A percentile compares a stretch with the other conserved stretches of the same genome.
phyloP scores from a whole-genome alignment of 768 basidiomycete species.

The Naganishia vaughanmartiniae region DNA sequence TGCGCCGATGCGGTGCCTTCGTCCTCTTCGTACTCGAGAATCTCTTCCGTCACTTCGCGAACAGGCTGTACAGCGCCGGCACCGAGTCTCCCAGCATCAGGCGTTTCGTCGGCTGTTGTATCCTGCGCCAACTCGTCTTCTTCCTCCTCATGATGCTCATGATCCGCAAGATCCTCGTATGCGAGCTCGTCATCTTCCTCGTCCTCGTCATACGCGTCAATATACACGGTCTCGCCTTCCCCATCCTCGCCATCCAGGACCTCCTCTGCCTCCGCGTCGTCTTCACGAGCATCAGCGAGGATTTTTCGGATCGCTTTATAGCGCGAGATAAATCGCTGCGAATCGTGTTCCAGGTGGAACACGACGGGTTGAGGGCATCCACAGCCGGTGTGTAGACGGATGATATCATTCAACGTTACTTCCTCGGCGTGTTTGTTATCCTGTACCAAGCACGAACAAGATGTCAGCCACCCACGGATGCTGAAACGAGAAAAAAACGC shows the following conservation, averaged over 20 bases:
- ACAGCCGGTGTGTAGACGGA: constrained; percentile 12
- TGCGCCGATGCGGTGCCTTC: not conserved
- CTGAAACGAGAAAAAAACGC: not conserved
- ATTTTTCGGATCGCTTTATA: constrained; percentile 18
- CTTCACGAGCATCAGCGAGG: constrained; percentile 11
- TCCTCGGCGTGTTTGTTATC: constrained; percentile 28
- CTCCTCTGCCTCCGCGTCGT: constrained; percentile 27
- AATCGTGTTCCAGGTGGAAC: constrained; percentile 10
- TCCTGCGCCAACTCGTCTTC: constrained; percentile 18
- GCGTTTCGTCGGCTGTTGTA: not conserved
- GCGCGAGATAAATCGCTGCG: constrained; percentile 17
- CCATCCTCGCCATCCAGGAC: constrained; percentile 23
- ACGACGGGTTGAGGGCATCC: constrained; percentile 17
- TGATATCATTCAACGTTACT: constrained; percentile 19
- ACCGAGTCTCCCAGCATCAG: not conserved
- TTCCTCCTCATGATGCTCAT: not conserved
- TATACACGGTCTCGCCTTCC: constrained; percentile 34
- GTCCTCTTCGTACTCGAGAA: constrained; percentile 20
- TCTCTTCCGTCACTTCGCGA: not conserved
- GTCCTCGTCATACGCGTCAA: constrained; percentile 35
- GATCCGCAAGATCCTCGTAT: not conserved
- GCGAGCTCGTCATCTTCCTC: constrained; percentile 8
- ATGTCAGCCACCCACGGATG: not conserved
- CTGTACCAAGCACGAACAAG: not conserved
- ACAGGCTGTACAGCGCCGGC: not conserved